Percentiles rank a stretch among this genome's conserved stretches.
phyloP scores from a whole-genome alignment of 164 flowering plant species.

The Buxus sempervirens region DNA sequence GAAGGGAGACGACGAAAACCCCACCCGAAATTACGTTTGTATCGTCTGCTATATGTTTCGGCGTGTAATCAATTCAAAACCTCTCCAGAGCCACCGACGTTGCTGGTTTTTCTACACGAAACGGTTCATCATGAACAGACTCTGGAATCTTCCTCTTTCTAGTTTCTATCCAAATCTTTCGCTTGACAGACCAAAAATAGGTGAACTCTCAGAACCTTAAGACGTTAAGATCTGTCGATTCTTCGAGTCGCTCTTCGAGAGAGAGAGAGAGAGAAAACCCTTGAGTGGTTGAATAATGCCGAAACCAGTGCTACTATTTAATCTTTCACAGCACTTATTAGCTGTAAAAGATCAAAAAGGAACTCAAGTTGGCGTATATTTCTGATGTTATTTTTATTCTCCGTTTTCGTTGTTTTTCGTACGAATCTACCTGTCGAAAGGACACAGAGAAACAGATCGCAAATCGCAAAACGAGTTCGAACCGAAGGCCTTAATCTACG shows the following conservation, averaged over 20 bases:
- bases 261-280: too few relatives aligned
- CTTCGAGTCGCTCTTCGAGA: too few relatives aligned
- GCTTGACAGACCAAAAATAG: too few relatives aligned
- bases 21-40: too few relatives aligned
- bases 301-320: neutral
- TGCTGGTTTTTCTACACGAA: neutral
- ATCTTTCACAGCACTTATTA: too few relatives aligned
- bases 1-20: too few relatives aligned
- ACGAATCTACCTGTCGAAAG: neutral
- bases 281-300: too few relatives aligned
- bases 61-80: neutral
- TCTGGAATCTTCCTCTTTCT: neutral
- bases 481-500: slow-evolving; percentile 5
- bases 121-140: neutral
- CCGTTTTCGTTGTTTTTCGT: neutral
- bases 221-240: too few relatives aligned
- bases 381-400: neutral
- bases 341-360: neutral
- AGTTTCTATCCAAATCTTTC: neutral
- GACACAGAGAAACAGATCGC: neutral
- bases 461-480: neutral
- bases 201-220: too few relatives aligned
- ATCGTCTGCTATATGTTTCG: too few relatives aligned
- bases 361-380: neutral
- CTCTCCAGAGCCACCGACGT: neutral